These are phyloP conservation scores for Tuber melanosporum DNA, from an alignment of 495 filamentous ascomycete genomes.

Conservation along the genomic window DNA sequence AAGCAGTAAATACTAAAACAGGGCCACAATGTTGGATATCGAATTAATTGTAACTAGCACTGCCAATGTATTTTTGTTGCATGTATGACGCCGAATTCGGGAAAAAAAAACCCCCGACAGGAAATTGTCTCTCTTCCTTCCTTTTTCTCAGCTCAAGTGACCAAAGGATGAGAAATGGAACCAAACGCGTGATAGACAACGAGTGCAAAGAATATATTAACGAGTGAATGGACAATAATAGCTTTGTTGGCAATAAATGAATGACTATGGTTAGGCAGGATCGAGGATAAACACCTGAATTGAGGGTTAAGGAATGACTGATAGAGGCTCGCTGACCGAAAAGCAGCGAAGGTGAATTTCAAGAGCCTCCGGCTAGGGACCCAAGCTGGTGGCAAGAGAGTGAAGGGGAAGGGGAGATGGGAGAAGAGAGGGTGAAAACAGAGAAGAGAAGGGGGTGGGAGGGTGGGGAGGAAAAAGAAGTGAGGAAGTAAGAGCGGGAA, in stretches of 20 bases:
- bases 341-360: slow-evolving; percentile 20
- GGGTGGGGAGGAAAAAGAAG: slow-evolving; percentile 23
- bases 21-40: neutral
- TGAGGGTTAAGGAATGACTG: slow-evolving; percentile 35
- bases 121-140: neutral
- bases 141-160: neutral
- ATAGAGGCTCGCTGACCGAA: slow-evolving; percentile 28
- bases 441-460: slow-evolving; percentile 21
- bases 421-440: slow-evolving; percentile 15
- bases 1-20: neutral
- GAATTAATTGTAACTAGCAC: neutral
- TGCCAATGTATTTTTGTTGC: neutral
- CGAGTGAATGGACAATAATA: neutral
- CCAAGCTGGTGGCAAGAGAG: slow-evolving; percentile 11
- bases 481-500: slow-evolving; percentile 11
- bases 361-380: slow-evolving; percentile 28
- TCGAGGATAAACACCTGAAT: slow-evolving; percentile 5
- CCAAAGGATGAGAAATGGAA: neutral
- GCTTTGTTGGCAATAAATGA: neutral
- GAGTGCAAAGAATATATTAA: neutral
- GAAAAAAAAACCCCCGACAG: neutral
- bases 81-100: neutral
- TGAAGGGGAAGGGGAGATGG: slow-evolving; percentile 10
- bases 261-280: neutral
- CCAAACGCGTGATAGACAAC: neutral